Evolutionary conservation across 257 asterid genomes (phyloP).

Genomic region (Linderniella brevidens): DNA sequence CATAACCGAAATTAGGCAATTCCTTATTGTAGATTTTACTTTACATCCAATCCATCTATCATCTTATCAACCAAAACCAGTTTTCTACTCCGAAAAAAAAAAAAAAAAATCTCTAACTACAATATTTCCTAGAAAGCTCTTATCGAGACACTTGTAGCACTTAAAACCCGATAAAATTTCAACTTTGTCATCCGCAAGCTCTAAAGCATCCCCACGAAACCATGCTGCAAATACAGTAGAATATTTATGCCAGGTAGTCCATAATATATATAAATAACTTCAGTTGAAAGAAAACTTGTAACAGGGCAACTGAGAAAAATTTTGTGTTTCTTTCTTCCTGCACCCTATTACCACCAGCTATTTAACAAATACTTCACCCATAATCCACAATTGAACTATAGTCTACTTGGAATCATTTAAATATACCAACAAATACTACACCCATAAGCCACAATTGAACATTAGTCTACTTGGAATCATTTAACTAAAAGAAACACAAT

Average conservation of each 20-base stretch:
- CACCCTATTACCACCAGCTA: no score
- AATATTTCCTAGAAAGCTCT: constrained; percentile 48
- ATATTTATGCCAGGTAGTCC: constrained; percentile 6
- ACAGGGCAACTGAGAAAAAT: neutral
- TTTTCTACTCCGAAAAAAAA: no score
- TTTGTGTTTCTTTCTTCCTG: no score
- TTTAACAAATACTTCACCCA: neutral
- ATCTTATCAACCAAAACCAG: no score
- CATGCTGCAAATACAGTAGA: constrained; percentile 33
- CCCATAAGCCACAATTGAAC: no score
- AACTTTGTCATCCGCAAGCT: constrained; percentile 41
- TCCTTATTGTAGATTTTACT: no score
- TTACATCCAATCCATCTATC: no score
- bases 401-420: neutral
- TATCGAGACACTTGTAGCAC: constrained; percentile 58
- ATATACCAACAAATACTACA: neutral
- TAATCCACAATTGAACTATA: constrained; percentile 11
- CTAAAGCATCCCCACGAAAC: constrained; percentile 85
- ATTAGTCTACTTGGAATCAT: no score
- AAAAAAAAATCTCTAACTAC: no score
- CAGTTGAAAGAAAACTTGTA: constrained; percentile 8
- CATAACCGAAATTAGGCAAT: no score
- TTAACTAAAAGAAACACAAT: no score
- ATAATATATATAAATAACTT: constrained; percentile 7
- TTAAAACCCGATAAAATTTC: constrained; percentile 58